These are phyloP conservation scores for Monilinia fructigena DNA, from an alignment of 2,329 filamentous ascomycete genomes.

Conservation along the genomic window DNA sequence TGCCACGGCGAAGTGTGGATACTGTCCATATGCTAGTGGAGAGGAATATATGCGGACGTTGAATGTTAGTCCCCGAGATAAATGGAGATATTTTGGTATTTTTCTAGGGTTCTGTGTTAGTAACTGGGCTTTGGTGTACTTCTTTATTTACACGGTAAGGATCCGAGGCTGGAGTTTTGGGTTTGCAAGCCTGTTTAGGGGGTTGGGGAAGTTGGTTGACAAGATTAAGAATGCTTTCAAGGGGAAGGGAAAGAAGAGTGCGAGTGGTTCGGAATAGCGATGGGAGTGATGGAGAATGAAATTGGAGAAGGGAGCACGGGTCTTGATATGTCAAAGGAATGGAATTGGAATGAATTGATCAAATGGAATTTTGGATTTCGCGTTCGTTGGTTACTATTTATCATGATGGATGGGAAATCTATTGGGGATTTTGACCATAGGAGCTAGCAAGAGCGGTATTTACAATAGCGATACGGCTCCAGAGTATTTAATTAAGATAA, in stretches of 20 bases:
- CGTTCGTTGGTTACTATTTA: neutral
- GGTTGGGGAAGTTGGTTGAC: constrained; percentile 45
- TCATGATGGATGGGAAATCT: neutral
- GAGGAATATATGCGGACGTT: constrained; percentile 63
- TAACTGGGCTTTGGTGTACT: constrained; percentile 72
- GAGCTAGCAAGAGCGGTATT: neutral
- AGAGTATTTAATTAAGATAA: no score
- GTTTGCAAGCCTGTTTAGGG: constrained; percentile 56
- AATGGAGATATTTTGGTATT: constrained; percentile 72
- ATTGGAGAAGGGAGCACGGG: neutral
- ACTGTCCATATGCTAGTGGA: constrained; percentile 63
- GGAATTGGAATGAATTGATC: neutral
- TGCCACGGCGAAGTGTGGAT: constrained; percentile 61
- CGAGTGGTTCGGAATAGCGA: neutral
- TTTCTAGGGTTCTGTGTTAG: constrained; percentile 69
- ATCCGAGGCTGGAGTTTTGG: constrained; percentile 71
- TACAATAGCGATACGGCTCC: no score
- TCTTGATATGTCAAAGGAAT: neutral
- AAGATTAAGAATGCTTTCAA: constrained; percentile 39
- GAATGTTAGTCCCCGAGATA: constrained; percentile 53
- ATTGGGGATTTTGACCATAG: neutral
- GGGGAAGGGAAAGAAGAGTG: constrained; percentile 22
- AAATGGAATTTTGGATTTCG: neutral
- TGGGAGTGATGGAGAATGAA: neutral
- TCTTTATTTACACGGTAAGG: constrained; percentile 73